These are phyloP conservation scores for Paraphaeosphaeria sporulosa DNA, from an alignment of 2,329 filamentous ascomycete genomes.

Conservation along the genomic window DNA sequence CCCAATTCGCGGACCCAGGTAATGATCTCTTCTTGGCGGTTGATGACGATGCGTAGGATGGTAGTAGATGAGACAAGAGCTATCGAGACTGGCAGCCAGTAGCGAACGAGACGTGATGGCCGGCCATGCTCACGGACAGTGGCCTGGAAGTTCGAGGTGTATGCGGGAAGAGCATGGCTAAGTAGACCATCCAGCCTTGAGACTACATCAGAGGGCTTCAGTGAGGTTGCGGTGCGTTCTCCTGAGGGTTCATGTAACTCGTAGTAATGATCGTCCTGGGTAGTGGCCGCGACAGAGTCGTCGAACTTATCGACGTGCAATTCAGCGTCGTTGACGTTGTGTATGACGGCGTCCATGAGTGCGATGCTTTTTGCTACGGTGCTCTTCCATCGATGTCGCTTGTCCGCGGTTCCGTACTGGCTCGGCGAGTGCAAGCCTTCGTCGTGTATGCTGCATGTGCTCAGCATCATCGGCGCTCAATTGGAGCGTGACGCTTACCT, in stretches of 20 bases:
- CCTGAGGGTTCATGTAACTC: conserved; percentile 49
- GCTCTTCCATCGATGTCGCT: conserved; percentile 69
- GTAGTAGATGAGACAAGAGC: conserved; percentile 82
- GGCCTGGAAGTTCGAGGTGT: conserved; percentile 64
- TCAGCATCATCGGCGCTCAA: conserved; percentile 16
- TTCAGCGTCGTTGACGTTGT: conserved; percentile 71
- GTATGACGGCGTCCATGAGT: conserved; percentile 85
- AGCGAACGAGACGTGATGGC: conserved; percentile 77
- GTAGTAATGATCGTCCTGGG: conserved; percentile 60
- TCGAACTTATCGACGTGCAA: conserved; percentile 62
- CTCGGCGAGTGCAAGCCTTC: conserved; percentile 57
- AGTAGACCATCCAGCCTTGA: conserved; percentile 75
- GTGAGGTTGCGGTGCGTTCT: conserved; percentile 40
- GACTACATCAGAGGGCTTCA: conserved; percentile 65
- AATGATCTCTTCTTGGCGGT: conserved; percentile 76
- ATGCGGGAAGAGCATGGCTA: conserved; percentile 70
- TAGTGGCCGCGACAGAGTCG: conserved; percentile 62
- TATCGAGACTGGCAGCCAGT: conserved; percentile 81
- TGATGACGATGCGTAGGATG: conserved; percentile 78
- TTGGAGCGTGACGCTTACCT: conserved; percentile 30
- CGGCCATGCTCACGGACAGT: conserved; percentile 73
- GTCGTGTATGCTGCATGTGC: conserved; percentile 65
- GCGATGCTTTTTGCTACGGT: conserved; percentile 81
- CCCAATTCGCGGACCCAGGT: conserved; percentile 83
- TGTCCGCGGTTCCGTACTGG: conserved; percentile 56